phyloP scores from a whole-genome alignment of 2,329 filamentous ascomycete species.

The Endoconidiophora laricicola region DNA sequence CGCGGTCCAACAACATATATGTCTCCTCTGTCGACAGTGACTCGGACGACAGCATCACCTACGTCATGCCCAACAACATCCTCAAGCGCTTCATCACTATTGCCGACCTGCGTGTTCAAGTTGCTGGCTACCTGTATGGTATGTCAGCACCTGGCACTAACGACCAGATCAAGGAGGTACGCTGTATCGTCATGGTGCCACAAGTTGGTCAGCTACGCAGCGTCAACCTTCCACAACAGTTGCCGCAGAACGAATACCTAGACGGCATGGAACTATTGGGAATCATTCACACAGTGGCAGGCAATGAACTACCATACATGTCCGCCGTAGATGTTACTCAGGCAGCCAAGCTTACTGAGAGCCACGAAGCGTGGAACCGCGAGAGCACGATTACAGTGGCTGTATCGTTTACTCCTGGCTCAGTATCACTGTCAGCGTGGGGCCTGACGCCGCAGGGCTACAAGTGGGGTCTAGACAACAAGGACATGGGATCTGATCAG shows the following conservation, averaged over 20 bases:
- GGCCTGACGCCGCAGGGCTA: constrained; percentile 80
- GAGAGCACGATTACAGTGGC: constrained; percentile 89
- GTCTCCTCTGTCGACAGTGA: constrained; percentile 91
- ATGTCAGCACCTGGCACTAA: constrained; percentile 89
- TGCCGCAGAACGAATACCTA: constrained; percentile 86
- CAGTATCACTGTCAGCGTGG: constrained; percentile 88
- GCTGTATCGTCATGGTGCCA: constrained; percentile 92
- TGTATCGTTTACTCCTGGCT: constrained; percentile 90
- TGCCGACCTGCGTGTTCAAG: constrained; percentile 87
- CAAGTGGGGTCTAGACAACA: constrained; percentile 95
- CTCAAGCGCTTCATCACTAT: constrained; percentile 97
- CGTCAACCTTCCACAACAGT: constrained; percentile 73
- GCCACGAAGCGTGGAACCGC: constrained; percentile 59
- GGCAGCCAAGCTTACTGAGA: constrained; percentile 76
- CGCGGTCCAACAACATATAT: constrained; percentile 93
- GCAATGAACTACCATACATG: constrained; percentile 94
- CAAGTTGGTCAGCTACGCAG: constrained; percentile 89
- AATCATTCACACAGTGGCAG: constrained; percentile 87
- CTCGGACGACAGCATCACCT: constrained; percentile 69
- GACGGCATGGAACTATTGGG: constrained; percentile 76
- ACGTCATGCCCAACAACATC: constrained; percentile 98
- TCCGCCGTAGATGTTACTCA: constrained; percentile 86
- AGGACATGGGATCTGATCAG: constrained; percentile 79
- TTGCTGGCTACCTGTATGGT: constrained; percentile 90
- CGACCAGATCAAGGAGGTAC: constrained; percentile 90